Evolutionary conservation across 371 early-diverging fungal genomes (phyloP).

Genomic region (Syncephalastrum racemosum): DNA sequence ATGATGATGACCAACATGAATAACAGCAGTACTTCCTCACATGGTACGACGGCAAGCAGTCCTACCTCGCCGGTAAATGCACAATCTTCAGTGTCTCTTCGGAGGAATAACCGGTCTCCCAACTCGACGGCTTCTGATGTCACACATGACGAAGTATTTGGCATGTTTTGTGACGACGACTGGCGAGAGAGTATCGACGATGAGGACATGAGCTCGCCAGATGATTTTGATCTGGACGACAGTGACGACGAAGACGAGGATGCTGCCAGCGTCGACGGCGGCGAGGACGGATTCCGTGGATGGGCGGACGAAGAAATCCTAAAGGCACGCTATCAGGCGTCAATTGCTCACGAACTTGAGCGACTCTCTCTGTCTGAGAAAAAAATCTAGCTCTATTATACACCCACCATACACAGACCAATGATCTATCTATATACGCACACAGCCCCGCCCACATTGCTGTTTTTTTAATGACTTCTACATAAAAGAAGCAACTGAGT

Average conservation of each 20-base stretch:
- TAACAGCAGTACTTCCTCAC: neutral
- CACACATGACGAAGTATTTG: constrained; percentile 43
- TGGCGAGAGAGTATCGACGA: neutral
- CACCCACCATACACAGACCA: too few relatives aligned
- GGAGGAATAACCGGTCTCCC: constrained; percentile 7
- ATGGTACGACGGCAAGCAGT: neutral
- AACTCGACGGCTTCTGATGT: constrained; percentile 27
- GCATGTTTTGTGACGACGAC: constrained; percentile 43
- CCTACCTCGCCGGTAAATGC: constrained; percentile 3
- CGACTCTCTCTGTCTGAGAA: neutral
- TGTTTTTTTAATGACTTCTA: too few relatives aligned
- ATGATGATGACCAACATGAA: constrained; percentile 8
- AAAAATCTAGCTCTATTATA: too few relatives aligned
- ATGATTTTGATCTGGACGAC: constrained; percentile 21
- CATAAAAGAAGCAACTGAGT: too few relatives aligned
- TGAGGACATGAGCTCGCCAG: constrained; percentile 6
- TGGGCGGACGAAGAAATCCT: constrained; percentile 52
- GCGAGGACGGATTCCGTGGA: constrained; percentile 29
- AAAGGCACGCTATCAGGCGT: constrained; percentile 23
- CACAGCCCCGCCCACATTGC: too few relatives aligned
- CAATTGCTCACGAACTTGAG: constrained; percentile 28
- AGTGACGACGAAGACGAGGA: constrained; percentile 20
- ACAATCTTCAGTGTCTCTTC: neutral
- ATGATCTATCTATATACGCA: too few relatives aligned
- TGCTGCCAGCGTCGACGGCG: constrained; percentile 11